Percentiles rank a stretch among this genome's conserved stretches.
Evolutionary conservation across 1,284 basidiomycete genomes (phyloP).

Genomic region (Apiotrichum akiyoshidainum): DNA sequence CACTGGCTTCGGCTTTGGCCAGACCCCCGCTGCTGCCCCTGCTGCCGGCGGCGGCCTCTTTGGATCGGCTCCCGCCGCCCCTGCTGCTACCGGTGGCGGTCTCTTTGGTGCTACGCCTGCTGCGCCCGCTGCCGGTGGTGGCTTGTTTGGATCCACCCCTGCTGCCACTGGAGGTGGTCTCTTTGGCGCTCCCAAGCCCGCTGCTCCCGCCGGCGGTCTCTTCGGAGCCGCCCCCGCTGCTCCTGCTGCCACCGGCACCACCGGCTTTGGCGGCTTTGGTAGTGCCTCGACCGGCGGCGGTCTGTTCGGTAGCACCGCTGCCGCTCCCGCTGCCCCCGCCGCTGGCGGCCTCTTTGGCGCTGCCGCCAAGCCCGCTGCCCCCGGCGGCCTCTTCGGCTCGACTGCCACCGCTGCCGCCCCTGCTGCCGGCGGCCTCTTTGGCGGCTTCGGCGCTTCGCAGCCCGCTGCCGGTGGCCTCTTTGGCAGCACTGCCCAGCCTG

Average conservation of each 20-base stretch:
- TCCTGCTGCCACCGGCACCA: constrained; percentile 23
- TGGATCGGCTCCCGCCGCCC: constrained; percentile 34
- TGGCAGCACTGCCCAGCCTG: constrained; percentile 44
- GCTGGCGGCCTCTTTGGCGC: constrained; percentile 26
- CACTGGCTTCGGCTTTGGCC: constrained; percentile 27
- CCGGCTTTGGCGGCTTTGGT: constrained; percentile 33
- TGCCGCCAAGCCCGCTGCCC: constrained; percentile 8
- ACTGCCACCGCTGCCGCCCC: constrained; percentile 18
- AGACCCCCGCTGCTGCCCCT: constrained; percentile 29
- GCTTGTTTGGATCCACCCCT: constrained; percentile 51
- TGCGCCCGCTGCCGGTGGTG: constrained; percentile 26
- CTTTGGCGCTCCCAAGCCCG: constrained; percentile 52
- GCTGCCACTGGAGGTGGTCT: constrained; percentile 50
- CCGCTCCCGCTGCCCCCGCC: constrained; percentile 12
- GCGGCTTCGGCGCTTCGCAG: constrained; percentile 39
- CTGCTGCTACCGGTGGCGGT: constrained; percentile 37
- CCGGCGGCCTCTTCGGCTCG: constrained; percentile 33
- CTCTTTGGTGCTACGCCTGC: constrained; percentile 54
- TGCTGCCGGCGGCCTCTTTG: constrained; percentile 53
- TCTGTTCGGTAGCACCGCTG: constrained; percentile 25
- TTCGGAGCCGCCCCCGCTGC: constrained; percentile 42
- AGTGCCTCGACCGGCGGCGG: constrained; percentile 21
- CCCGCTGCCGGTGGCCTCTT: constrained; percentile 46
- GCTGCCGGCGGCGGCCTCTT: constrained; percentile 42
- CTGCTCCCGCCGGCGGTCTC: constrained; percentile 47